Percentiles rank a stretch among this genome's conserved stretches.
Conservation (phyloP, 2,329 filamentous ascomycete species). For the Sarocladiaceae sp. region DNA sequence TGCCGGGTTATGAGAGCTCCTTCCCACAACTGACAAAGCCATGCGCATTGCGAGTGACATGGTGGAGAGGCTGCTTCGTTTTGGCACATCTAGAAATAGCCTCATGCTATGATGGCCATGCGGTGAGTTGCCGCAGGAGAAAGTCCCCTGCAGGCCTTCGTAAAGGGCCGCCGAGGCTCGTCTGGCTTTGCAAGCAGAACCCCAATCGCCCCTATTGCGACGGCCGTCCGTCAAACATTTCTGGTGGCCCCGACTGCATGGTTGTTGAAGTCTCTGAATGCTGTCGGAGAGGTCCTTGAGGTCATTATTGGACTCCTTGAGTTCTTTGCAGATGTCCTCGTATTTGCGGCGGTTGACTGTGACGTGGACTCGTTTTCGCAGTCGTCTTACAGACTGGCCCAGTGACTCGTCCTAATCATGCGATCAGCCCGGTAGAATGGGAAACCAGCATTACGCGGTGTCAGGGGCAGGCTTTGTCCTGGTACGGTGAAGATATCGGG, state of each 20-base stretch:
- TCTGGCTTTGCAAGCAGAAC: constrained; percentile 2
- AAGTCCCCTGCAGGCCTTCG: background rate
- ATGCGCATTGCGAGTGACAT: background rate
- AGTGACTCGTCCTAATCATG: background rate
- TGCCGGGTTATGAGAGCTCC: background rate
- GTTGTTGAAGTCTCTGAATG: background rate
- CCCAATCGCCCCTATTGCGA: background rate
- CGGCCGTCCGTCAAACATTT: background rate
- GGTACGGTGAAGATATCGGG: too few species aligned
- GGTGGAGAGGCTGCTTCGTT: background rate
- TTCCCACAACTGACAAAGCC: constrained; percentile 2
- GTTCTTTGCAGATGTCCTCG: background rate
- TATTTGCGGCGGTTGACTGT: constrained; percentile 3
- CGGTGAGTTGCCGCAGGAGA: background rate
- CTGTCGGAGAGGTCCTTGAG: constrained; percentile 2
- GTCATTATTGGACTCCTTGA: constrained; percentile 1
- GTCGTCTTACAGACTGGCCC: background rate
- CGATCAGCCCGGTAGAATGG: background rate
- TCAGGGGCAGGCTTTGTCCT: too few species aligned
- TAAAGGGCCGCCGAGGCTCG: background rate
- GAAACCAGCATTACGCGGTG: too few species aligned
- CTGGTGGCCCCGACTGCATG: background rate
- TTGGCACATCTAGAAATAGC: constrained; percentile 1
- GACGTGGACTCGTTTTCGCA: background rate
- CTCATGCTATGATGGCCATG: constrained; percentile 7